Base-by-base conservation (phyloP, 305 asterid genomes). In the Petunia hybrid region DNA sequence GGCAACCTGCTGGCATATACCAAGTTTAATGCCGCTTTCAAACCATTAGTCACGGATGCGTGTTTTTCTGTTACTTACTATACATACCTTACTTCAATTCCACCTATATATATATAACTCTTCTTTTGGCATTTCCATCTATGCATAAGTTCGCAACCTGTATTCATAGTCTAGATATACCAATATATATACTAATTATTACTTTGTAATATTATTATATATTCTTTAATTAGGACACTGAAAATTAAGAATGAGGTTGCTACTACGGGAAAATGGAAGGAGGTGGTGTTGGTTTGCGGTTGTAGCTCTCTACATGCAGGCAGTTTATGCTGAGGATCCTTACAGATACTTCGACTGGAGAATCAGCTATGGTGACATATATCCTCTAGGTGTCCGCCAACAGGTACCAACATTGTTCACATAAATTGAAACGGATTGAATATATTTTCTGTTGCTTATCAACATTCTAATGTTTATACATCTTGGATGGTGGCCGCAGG, bases 341-440 rank as follows among this genome's bases (percentile, higher is more conserved):
- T 91, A 92, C 80, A 84, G 89, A 78, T 91, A 75, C 80, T 89
- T 87, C 77, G 83, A 83, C 67, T 92, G 97, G 97, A 85, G 59
- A n/a, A 75, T 91, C 80, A 89, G 92, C 43, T 89, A 91, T 1
- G 97, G 91, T 5, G 86, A 85, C 4, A 89, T 91, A 64, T 87
- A 83, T 31, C 97, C 95, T 70, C 83, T 92, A 6, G 95, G 94
- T 3, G 64, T 89, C 77, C 92, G 89, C 16, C 97, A 92, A 85
- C 97, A 91, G 90, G 97, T 92, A 43, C 2, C 70, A 22, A 38
- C 4, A 53, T 22, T 31, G 16, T 45, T 48, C 6, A 22, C 8
- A 22, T 64, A 36, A 22, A 8, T 65, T 36, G 31, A 16, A 16
- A 14, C 14, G 16, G 13, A 8, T 22, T 73, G 46, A 35, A 10